Evolutionary conservation across 345 rosid genomes (phyloP).

Genomic region (Aquilaria sinensis): DNA sequence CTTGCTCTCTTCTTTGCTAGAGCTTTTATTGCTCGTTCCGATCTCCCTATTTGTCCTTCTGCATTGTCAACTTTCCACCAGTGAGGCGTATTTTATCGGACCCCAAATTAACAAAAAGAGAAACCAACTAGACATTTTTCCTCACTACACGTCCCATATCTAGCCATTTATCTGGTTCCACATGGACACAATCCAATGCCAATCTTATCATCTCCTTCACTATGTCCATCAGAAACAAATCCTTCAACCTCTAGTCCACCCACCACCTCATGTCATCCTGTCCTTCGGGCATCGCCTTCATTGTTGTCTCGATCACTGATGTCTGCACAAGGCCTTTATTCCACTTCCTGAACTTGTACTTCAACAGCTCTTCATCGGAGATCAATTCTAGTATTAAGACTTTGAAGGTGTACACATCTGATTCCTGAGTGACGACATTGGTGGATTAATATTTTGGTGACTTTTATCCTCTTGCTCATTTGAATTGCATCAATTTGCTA

Average conservation of each 20-base stretch:
- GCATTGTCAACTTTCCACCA: too few species aligned
- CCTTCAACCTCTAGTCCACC: conserved; percentile 64
- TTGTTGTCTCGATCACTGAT: conserved; percentile 60
- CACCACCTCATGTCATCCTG: conserved; percentile 48
- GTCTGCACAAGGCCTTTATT: conserved; percentile 42
- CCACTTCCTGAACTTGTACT: conserved; percentile 41
- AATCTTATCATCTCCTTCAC: conserved; percentile 49
- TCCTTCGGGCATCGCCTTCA: conserved; percentile 27
- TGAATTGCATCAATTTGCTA: conserved; percentile 38
- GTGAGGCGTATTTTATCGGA: too few species aligned
- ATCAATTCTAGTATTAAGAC: conserved; percentile 73
- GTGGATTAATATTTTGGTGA: conserved; percentile 60
- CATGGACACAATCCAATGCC: conserved; percentile 62
- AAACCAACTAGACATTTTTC: conserved; percentile 10
- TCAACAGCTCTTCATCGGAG: conserved; percentile 73
- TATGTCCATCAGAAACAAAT: conserved; percentile 74
- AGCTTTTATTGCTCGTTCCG: too few species aligned
- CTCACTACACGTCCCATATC: conserved; percentile 84
- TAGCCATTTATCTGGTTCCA: conserved; percentile 62
- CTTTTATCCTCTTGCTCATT: conserved; percentile 83
- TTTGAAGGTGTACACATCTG: conserved; percentile 79
- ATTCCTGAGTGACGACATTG: conserved; percentile 60
- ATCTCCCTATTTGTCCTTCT: too few species aligned
- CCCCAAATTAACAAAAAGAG: too few species aligned
- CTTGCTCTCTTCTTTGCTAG: too few species aligned